Evolutionary conservation across 495 filamentous ascomycete genomes (phyloP), one percentile per base, ranked within the genome.

Genomic region (Neurospora sublineolata): DNA sequence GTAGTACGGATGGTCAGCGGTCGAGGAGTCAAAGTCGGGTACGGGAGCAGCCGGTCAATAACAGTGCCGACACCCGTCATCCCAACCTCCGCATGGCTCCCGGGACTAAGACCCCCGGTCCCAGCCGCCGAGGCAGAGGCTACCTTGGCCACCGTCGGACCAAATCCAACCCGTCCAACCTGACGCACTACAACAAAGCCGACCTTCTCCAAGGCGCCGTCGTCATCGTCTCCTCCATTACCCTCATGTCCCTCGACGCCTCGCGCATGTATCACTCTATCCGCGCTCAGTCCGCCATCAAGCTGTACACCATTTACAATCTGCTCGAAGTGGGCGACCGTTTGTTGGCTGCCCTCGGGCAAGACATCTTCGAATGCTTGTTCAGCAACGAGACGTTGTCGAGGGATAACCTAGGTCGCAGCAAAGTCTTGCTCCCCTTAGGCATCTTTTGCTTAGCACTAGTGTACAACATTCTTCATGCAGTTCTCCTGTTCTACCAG

Each of bases 191-290:
- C 76, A 91, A 99, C 82, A 99, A 98, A 77, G 95, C 96, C 20
- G 95, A 99, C 79, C 88, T 99, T 11, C 83, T 99, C 27, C 94
- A 94, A 78, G 95, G 95, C 0, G 81, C 92, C 41, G 86, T 99
- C 30, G 92, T 97, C 75, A 86, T 97, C 68, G 86, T 86, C 68
- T 97, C 92, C 74, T 97, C 93, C 79, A 87, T 88, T 39, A 87
- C 94, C 44, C 84, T 99, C 71, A 95, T 97, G 91, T 89, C 88
- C 72, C 92, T 98, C 46, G 95, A 99, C 81, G 94, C 96, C 12
- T 97, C 94, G 78, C 88, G 93, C 41, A 97, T 99, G 93, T 99
- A 99, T 80, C 95, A 99, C 79, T 92, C 93, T 77, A 97, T 99
- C 76, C 90, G 93, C 64, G 95, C 93, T 9, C 96, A 98, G 81